These are phyloP conservation scores for Podospora didyma DNA, from an alignment of 495 filamentous ascomycete species.

Conservation along the genomic window DNA sequence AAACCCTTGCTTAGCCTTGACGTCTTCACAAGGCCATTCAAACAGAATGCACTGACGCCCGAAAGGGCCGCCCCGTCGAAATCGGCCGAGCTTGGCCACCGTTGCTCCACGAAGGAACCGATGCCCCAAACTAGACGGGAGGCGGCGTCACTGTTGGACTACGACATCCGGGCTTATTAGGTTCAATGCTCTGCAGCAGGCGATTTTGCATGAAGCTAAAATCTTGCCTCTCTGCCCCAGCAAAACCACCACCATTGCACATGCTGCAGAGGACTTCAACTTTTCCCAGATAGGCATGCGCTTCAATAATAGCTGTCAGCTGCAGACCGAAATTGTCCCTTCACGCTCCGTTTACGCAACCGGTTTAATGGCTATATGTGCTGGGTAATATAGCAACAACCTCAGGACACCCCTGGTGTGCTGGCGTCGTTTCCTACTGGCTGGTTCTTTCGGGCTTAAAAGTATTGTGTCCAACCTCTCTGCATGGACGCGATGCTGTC, in stretches of 20 bases:
- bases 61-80: neutral
- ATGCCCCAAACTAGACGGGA: no score
- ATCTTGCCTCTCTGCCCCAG: neutral
- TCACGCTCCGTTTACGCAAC: conserved; percentile 27
- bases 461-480: conserved; percentile 1
- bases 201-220: neutral
- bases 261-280: conserved; percentile 14
- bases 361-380: conserved; percentile 40
- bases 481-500: conserved; percentile 15
- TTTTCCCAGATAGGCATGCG: conserved; percentile 10
- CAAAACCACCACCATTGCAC: neutral
- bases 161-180: neutral
- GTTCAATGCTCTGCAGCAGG: neutral
- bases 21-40: no score
- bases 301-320: conserved; percentile 23
- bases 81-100: no score
- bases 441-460: conserved; percentile 4
- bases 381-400: conserved; percentile 39
- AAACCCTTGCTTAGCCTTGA: conserved; percentile 1
- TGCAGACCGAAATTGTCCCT: conserved; percentile 38
- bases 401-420: conserved; percentile 23
- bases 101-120: no score
- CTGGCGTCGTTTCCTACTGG: conserved; percentile 7
- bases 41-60: neutral
- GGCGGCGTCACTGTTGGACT: no score